These are phyloP conservation scores for Arthromyces matolae DNA, from an alignment of 768 basidiomycete genomes.

Conservation along the genomic window DNA sequence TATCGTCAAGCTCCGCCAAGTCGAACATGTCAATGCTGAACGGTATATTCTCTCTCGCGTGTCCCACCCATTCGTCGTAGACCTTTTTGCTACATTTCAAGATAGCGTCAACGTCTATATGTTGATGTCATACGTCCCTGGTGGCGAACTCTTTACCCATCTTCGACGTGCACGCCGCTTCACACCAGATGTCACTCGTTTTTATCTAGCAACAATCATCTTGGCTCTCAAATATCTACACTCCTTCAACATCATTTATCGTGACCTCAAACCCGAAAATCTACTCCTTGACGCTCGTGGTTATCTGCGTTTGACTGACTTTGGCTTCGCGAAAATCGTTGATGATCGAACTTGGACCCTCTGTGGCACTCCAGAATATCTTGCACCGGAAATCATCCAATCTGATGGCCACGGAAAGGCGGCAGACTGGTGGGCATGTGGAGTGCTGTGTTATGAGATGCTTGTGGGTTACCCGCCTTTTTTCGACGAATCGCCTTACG, in stretches of 20 bases:
- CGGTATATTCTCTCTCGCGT: constrained; percentile 89
- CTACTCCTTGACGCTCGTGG: constrained; percentile 92
- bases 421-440: constrained; percentile 99
- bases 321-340: constrained; percentile 96
- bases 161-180: constrained; percentile 92
- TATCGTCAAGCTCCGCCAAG: constrained; percentile 86
- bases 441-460: constrained; percentile 97
- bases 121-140: constrained; percentile 94
- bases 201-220: constrained; percentile 95
- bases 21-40: constrained; percentile 97
- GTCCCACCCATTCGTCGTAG: constrained; percentile 93
- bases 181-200: constrained; percentile 95
- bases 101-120: constrained; percentile 97
- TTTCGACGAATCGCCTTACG: constrained; percentile 96
- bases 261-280: constrained; percentile 98
- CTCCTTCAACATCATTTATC: constrained; percentile 95
- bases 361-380: constrained; percentile 94
- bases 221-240: constrained; percentile 94
- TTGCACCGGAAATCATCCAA: constrained; percentile 97
- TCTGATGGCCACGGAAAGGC: constrained; percentile 97
- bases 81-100: constrained; percentile 93
- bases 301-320: constrained; percentile 94
- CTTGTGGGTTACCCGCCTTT: constrained; percentile 98
- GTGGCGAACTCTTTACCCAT: constrained; percentile 96
- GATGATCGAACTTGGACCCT: constrained; percentile 98